Base-by-base conservation (phyloP, 2,329 filamentous ascomycete genomes). In the Cercospora zeae-maydis region DNA sequence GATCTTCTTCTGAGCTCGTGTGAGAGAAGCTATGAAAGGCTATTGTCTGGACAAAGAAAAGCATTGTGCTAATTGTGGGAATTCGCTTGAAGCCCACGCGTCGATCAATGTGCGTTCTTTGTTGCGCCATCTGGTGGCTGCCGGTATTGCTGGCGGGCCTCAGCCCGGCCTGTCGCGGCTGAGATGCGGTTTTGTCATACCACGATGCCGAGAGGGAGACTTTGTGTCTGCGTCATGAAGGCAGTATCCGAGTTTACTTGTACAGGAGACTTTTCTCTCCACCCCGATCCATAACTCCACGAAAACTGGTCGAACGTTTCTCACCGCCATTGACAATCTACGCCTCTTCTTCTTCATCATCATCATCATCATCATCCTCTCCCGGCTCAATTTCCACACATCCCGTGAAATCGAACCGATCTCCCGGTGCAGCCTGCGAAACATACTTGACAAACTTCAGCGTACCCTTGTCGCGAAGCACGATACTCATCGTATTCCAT, bases 391-490 rank as follows among this genome's bases (percentile, higher is more conserved):
- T 88, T 24, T 88, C 91, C 75, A 90, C 91, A 34, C 87, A 86
- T 0, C 87, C 95, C 52, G 86, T 88, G 55, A 98, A 82, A 78
- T 99, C 95, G 92, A 93, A 98, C 47, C 95, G 84, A 78, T 98
- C 95, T 0, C 95, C 95, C 73, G 86, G 86, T 7, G 95, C 95
- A 56, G 83, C 85, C 63, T 83, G 83, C 77, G 90, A 96, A 21
- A 99, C 89, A 76, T 98, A 99, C 81, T 98, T 99, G 72, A 98
- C 92, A 75, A 99, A 99, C 75, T 91, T 88, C 73, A 99, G 81
- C 13, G 90, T 89, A 13, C 91, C 93, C 69, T 86, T 87, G 75
- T 99, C 95, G 62, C 95, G 85, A 69, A 98, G 80, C 33, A 98
- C 95, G 68, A 99, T 86, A 67, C 89, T 92, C 80, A 99, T 83